Evolutionary conservation across 2,329 filamentous ascomycete species (phyloP).

Genomic region (Penicillium occitanis): DNA sequence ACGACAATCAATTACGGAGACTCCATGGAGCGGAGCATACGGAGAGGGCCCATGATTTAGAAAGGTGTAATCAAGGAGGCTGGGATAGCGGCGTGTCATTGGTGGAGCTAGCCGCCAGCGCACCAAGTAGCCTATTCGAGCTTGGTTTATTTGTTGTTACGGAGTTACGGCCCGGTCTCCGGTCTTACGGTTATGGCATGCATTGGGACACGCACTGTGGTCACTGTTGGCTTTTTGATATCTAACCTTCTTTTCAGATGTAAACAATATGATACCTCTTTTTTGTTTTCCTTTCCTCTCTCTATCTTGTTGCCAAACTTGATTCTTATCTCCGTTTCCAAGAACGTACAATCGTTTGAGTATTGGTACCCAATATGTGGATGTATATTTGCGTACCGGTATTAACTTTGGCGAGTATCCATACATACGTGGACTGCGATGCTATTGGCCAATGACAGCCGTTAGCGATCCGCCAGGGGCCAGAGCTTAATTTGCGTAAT

Average conservation of each 20-base stretch:
- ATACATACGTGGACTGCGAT: neutral
- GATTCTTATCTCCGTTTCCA: neutral
- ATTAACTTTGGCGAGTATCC: neutral
- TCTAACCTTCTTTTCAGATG: neutral
- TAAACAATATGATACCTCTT: neutral
- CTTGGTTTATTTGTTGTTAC: conserved; percentile 2
- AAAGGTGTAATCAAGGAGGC: neutral
- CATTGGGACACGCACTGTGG: neutral
- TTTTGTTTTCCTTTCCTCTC: neutral
- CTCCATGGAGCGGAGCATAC: neutral
- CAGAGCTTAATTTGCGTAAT: neutral
- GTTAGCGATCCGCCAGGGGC: neutral
- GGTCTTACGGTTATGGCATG: neutral
- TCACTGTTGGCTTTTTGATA: conserved; percentile 2
- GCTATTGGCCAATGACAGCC: neutral
- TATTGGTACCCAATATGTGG: neutral
- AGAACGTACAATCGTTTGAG: neutral
- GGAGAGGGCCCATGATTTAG: neutral
- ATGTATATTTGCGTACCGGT: neutral
- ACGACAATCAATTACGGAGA: neutral
- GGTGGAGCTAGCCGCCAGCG: conserved; percentile 13
- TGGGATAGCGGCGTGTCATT: conserved; percentile 2
- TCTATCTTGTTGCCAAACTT: neutral
- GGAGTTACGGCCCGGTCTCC: neutral
- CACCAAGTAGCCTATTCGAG: neutral